Conservation (phyloP, 1,139 yeast species). For the Tardiomyces digboiensis region DNA sequence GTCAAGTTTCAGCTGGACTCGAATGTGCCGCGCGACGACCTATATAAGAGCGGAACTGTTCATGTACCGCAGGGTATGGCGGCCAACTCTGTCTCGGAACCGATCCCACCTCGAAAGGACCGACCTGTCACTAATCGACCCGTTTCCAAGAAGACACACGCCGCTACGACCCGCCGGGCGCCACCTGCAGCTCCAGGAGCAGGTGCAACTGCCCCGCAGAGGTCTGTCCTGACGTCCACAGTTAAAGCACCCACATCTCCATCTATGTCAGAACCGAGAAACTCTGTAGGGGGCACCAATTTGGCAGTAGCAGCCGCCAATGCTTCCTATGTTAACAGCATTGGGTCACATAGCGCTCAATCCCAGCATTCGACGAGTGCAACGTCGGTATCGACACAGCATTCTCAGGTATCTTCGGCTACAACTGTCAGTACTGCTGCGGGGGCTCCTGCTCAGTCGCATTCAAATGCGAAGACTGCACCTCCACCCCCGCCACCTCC, state of each 20-base stretch:
- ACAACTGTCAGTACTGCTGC: conserved; percentile 8
- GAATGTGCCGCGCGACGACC: conserved; percentile 57
- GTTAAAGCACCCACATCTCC: neutral
- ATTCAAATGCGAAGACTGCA: conserved; percentile 5
- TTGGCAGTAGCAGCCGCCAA: conserved; percentile 19
- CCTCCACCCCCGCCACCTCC: conserved; percentile 44
- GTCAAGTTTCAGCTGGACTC: conserved; percentile 60
- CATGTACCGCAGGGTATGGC: conserved; percentile 77
- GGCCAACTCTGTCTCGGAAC: conserved; percentile 60
- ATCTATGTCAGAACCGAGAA: too few relatives aligned
- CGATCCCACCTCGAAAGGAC: conserved; percentile 33
- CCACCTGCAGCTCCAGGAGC: conserved; percentile 8
- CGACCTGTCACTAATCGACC: conserved; percentile 7
- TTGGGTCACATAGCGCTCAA: neutral
- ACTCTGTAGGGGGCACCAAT: neutral
- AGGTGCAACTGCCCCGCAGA: conserved; percentile 4
- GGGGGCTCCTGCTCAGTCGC: conserved; percentile 5
- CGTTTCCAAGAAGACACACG: conserved; percentile 9
- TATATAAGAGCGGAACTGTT: conserved; percentile 83
- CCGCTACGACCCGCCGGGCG: conserved; percentile 8
- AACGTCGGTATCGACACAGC: conserved; percentile 18
- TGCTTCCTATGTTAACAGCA: neutral
- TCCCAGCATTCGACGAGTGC: conserved; percentile 19
- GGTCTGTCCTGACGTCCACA: conserved; percentile 2
- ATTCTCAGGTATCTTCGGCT: conserved; percentile 16